A percentile compares a stretch with the other conserved stretches of the same genome.
These are phyloP conservation scores for Litchi chinensis DNA, from an alignment of 345 rosid genomes.

Conservation along the genomic window DNA sequence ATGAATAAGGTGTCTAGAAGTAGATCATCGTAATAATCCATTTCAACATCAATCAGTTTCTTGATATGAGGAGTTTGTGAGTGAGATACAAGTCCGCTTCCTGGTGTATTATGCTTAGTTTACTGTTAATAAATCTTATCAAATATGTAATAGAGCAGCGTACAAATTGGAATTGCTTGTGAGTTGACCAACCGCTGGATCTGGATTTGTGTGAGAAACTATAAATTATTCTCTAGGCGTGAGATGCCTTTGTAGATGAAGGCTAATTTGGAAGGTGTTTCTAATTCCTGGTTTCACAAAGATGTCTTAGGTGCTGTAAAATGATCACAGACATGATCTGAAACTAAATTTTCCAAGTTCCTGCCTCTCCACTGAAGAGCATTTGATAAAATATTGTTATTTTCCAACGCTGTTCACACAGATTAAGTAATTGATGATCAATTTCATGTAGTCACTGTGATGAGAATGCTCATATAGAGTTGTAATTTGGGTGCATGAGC, in stretches of 20 bases:
- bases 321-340: neutral
- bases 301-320: neutral
- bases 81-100: neutral
- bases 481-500: neutral
- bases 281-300: neutral
- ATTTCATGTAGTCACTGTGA: neutral
- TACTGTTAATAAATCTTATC: neutral
- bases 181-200: neutral
- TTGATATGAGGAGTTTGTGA: neutral
- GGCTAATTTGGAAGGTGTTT: neutral
- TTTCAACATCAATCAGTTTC: neutral
- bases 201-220: neutral
- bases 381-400: neutral
- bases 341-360: neutral
- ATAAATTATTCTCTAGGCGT: neutral
- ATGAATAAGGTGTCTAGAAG: neutral
- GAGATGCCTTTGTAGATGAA: neutral
- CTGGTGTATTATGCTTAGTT: neutral
- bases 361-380: neutral
- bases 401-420: neutral
- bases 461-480: neutral
- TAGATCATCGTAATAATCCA: neutral
- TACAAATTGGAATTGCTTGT: neutral
- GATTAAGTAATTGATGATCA: neutral
- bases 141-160: neutral